Percentiles rank a stretch among this genome's conserved stretches.
Conservation (phyloP, 192 early-diverging fungal genomes). For the Radiomyces spectabilis region DNA sequence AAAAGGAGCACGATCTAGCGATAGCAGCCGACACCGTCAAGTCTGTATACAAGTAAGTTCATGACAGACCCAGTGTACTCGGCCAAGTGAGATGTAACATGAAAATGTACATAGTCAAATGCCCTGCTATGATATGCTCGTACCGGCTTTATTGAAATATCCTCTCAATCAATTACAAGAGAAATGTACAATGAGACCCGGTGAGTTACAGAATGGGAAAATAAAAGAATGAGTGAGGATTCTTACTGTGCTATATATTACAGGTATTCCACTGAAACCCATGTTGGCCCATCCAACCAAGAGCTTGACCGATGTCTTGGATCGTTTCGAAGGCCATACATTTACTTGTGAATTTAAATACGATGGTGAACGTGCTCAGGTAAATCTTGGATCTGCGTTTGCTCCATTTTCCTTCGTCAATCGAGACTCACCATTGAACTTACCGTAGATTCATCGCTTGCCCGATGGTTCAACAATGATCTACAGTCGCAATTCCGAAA, state of each 20-base stretch:
- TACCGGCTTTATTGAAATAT: slow-evolving; percentile 75
- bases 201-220: no score
- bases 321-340: slow-evolving; percentile 83
- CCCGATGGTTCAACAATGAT: slow-evolving; percentile 71
- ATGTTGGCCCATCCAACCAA: slow-evolving; percentile 99
- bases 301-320: slow-evolving; percentile 82
- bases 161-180: slow-evolving; percentile 61
- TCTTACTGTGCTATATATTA: no score
- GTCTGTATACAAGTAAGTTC: slow-evolving; percentile 61
- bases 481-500: slow-evolving; percentile 94
- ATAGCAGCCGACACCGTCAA: slow-evolving; percentile 48
- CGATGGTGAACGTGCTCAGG: slow-evolving; percentile 93
- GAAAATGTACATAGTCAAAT: no score
- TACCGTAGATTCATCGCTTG: slow-evolving; percentile 70
- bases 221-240: no score
- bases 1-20: slow-evolving; percentile 36
- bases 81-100: neutral
- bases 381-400: slow-evolving; percentile 6
- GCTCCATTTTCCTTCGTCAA: neutral
- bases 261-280: slow-evolving; percentile 93
- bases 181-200: slow-evolving; percentile 87
- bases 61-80: no score
- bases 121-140: slow-evolving; percentile 87
- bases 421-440: neutral
- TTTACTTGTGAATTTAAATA: slow-evolving; percentile 99